phyloP scores from a whole-genome alignment of 768 basidiomycete species.

The Lentinula guzmanii region DNA sequence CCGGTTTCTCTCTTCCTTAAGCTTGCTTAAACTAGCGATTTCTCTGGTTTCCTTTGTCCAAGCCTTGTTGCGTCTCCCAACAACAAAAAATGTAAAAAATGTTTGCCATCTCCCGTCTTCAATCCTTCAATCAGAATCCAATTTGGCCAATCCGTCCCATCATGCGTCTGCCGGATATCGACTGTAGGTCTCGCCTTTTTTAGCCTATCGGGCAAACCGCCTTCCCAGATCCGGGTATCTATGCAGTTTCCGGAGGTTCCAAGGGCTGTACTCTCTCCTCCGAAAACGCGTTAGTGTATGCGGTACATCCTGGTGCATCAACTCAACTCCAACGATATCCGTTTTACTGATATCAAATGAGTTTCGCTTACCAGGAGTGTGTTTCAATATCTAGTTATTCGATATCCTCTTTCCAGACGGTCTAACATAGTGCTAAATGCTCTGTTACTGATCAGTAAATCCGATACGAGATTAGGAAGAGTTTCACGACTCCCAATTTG shows the following conservation, averaged over 20 bases:
- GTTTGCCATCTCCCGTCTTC: conserved; percentile 3
- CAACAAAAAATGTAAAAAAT: not conserved
- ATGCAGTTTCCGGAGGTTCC: not conserved
- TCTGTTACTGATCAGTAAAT: not conserved
- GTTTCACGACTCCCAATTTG: not conserved
- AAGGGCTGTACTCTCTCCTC: not conserved
- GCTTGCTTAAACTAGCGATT: not conserved
- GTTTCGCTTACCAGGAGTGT: not conserved
- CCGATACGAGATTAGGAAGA: not conserved
- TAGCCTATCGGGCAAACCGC: not conserved
- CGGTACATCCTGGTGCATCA: not conserved
- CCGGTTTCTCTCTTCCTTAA: not conserved
- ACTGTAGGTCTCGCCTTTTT: not conserved
- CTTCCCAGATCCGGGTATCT: not conserved
- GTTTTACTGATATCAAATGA: not conserved
- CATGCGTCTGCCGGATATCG: not conserved
- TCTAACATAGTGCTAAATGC: not conserved
- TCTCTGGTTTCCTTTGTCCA: not conserved
- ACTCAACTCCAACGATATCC: not conserved
- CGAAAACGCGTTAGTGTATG: not conserved
- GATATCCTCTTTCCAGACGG: not conserved
- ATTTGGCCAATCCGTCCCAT: not conserved
- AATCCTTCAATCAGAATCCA: not conserved
- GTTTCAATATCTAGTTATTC: no score
- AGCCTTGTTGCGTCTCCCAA: not conserved